Conservation (phyloP, 139 green algal species). For the Closterium sp. region DNA sequence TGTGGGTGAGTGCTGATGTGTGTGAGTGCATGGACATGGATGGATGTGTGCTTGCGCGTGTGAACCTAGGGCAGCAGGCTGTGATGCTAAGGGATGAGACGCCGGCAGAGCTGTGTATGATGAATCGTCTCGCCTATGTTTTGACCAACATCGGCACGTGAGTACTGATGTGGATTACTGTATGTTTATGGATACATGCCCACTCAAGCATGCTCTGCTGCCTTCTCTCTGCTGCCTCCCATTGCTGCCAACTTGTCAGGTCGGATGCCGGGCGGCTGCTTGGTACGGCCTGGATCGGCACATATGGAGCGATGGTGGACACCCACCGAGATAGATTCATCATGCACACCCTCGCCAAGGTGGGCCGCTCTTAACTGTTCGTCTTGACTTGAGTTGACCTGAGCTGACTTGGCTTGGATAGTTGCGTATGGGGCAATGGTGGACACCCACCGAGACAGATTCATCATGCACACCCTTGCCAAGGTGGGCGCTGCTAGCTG, state of each 20-base stretch:
- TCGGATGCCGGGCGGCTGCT: not conserved
- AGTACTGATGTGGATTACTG: not conserved
- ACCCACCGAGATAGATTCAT: not conserved
- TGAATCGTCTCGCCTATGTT: not conserved
- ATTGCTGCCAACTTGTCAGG: not conserved
- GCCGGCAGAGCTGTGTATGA: not conserved
- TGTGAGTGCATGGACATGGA: not conserved
- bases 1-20: not conserved
- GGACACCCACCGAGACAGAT: not conserved
- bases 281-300: conserved; percentile 5
- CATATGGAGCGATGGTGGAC: not conserved
- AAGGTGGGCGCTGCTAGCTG: not conserved
- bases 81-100: not conserved
- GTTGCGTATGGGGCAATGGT: not conserved
- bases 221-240: not conserved
- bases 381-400: not conserved
- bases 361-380: not conserved
- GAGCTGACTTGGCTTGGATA: not conserved
- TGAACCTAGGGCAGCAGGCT: not conserved
- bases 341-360: not conserved
- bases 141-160: not conserved
- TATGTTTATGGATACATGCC: not conserved
- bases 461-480: not conserved
- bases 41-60: not conserved
- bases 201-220: not conserved